phyloP scores from a whole-genome alignment of 2,329 filamentous ascomycete species.

The Talaromyces sp. region DNA sequence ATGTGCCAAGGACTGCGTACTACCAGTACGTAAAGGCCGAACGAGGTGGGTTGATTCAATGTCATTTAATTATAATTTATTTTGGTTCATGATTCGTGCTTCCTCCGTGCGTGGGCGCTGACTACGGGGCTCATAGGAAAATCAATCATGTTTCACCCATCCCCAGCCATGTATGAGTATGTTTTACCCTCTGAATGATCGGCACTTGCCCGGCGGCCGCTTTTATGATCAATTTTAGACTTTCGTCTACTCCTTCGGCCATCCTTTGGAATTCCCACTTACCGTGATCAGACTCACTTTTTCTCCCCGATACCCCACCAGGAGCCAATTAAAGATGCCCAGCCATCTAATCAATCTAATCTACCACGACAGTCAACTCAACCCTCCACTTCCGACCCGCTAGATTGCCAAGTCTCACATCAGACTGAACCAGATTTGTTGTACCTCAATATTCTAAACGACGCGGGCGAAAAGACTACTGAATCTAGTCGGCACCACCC shows the following conservation, averaged over 20 bases:
- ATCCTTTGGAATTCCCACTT: too few species aligned
- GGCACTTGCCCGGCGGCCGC: too few species aligned
- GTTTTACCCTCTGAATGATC: too few species aligned
- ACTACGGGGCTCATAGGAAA: neutral
- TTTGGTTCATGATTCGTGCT: too few species aligned
- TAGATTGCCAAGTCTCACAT: neutral
- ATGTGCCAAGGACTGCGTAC: slow-evolving; percentile 2
- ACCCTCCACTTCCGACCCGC: neutral
- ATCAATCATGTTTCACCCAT: neutral
- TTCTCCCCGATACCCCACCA: too few species aligned
- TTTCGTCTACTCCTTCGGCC: too few species aligned
- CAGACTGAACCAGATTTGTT: neutral
- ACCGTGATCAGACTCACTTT: too few species aligned
- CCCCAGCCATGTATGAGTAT: neutral
- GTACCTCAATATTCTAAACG: slow-evolving; percentile 5
- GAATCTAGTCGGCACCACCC: neutral
- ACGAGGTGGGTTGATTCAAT: neutral
- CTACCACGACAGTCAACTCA: neutral
- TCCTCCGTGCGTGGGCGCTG: too few species aligned
- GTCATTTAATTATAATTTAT: too few species aligned
- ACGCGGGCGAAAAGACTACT: neutral
- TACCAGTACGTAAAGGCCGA: slow-evolving; percentile 1
- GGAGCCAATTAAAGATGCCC: too few species aligned
- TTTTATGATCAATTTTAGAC: too few species aligned
- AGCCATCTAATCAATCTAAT: too few species aligned